Evolutionary conservation across 2,329 filamentous ascomycete genomes (phyloP).

Genomic region (Aphanocladium album): DNA sequence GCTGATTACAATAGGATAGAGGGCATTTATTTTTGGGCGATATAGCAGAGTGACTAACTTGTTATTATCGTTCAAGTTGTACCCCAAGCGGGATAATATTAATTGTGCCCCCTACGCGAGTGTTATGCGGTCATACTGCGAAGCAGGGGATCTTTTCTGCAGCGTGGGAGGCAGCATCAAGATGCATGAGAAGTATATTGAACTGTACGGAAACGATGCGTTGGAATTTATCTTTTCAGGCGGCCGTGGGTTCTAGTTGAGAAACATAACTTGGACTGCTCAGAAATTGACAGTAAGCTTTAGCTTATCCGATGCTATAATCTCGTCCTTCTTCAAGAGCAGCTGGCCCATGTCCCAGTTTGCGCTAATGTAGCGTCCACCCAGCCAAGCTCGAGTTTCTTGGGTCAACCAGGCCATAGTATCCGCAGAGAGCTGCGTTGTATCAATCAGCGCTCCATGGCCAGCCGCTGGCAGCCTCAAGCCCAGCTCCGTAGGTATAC

Average conservation of each 20-base stretch:
- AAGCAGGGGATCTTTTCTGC: not conserved
- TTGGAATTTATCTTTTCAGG: not conserved
- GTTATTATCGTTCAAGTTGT: not conserved
- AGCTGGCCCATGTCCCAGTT: conserved; percentile 46
- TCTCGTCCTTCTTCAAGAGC: conserved; percentile 33
- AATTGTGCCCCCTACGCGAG: not conserved
- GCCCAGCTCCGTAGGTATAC: conserved; percentile 28
- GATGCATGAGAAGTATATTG: not conserved
- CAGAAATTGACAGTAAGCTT: conserved; percentile 13
- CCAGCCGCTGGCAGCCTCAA: not conserved
- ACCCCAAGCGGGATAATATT: not conserved
- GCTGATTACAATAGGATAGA: too few species aligned
- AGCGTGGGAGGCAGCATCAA: not conserved
- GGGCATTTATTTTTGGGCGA: too few species aligned
- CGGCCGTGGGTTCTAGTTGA: not conserved
- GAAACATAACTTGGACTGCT: too few species aligned
- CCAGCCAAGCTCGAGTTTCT: conserved; percentile 38
- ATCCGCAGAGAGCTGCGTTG: conserved; percentile 34
- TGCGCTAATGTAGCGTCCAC: conserved; percentile 36
- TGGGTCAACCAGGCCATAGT: conserved; percentile 37
- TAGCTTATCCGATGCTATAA: conserved; percentile 24
- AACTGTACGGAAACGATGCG: not conserved
- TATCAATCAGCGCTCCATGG: conserved; percentile 25
- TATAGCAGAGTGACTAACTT: not conserved
- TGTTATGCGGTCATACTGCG: not conserved